A percentile compares a stretch with the other conserved stretches of the same genome.
phyloP scores from a whole-genome alignment of 139 green algal genomes.

The Coelastrella sp. region DNA sequence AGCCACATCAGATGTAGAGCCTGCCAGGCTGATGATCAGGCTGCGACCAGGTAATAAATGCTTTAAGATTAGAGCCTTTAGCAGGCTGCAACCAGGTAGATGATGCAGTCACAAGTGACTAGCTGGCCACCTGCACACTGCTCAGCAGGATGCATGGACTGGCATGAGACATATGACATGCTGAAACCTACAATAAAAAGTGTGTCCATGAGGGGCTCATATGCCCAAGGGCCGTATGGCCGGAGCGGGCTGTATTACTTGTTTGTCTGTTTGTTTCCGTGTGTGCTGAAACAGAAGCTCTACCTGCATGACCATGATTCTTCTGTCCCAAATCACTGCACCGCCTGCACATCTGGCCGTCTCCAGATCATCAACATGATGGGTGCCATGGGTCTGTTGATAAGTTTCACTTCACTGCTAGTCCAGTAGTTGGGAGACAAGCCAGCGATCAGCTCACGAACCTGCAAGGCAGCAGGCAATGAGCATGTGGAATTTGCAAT shows the following conservation, averaged over 20 bases:
- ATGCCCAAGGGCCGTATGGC: too few species aligned
- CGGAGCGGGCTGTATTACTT: neutral
- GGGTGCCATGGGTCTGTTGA: conserved; percentile 67
- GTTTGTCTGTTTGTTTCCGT: neutral
- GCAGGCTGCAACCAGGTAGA: too few species aligned
- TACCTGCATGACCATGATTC: too few species aligned
- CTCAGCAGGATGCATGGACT: neutral
- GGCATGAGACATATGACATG: too few species aligned
- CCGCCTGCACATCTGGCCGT: conserved; percentile 11
- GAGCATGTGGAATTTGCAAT: neutral
- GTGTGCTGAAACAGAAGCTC: too few species aligned
- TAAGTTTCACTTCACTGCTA: conserved; percentile 56
- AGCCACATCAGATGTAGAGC: too few species aligned
- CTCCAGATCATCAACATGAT: conserved; percentile 61
- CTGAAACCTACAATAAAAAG: too few species aligned
- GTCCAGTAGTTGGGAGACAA: conserved; percentile 52
- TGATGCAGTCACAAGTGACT: too few species aligned
- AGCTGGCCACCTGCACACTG: too few species aligned
- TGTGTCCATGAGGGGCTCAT: too few species aligned
- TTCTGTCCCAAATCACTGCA: too few species aligned
- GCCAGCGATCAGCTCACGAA: neutral
- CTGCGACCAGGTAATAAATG: neutral
- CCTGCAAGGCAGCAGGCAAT: neutral
- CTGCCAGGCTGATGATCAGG: too few species aligned
- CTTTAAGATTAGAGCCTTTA: neutral